A percentile compares a stretch with the other conserved stretches of the same genome.
Conservation (phyloP, 2,329 filamentous ascomycete species). For the Colletotrichum cordylinicola region DNA sequence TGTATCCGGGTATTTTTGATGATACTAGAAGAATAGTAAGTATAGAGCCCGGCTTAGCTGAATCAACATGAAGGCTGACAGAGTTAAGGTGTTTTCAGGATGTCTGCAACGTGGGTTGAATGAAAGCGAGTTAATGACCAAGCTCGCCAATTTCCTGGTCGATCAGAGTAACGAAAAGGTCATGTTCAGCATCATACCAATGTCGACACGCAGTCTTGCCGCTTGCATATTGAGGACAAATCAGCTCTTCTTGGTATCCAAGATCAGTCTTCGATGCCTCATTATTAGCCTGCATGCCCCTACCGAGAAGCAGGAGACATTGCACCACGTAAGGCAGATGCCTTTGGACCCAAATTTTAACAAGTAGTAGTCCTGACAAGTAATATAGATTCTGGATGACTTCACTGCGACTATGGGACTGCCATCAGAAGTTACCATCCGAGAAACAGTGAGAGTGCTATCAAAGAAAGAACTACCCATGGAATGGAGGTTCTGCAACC, state of each 20-base stretch:
- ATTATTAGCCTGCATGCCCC: not conserved
- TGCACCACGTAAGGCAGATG: not conserved
- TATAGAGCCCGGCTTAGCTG: not conserved
- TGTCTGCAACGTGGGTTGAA: not conserved
- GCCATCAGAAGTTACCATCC: not conserved
- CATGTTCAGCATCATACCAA: not conserved
- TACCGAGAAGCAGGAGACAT: not conserved
- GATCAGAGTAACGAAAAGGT: not conserved
- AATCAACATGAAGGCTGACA: not conserved
- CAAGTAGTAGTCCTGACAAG: not conserved
- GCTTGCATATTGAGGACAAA: not conserved
- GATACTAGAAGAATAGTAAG: not conserved
- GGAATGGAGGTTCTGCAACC: not conserved
- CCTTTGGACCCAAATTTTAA: rapidly evolving
- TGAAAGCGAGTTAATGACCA: not conserved
- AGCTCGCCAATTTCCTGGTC: not conserved
- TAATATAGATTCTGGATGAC: not conserved
- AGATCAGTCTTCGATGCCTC: not conserved
- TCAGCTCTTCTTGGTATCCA: not conserved
- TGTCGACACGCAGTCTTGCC: not conserved
- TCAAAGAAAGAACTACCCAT: not conserved
- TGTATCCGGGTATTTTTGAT: not conserved
- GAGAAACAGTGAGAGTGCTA: not conserved
- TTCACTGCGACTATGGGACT: not conserved
- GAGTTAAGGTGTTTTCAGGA: not conserved